phyloP scores from a whole-genome alignment of 2,329 filamentous ascomycete genomes.

The Fusarium sp. region DNA sequence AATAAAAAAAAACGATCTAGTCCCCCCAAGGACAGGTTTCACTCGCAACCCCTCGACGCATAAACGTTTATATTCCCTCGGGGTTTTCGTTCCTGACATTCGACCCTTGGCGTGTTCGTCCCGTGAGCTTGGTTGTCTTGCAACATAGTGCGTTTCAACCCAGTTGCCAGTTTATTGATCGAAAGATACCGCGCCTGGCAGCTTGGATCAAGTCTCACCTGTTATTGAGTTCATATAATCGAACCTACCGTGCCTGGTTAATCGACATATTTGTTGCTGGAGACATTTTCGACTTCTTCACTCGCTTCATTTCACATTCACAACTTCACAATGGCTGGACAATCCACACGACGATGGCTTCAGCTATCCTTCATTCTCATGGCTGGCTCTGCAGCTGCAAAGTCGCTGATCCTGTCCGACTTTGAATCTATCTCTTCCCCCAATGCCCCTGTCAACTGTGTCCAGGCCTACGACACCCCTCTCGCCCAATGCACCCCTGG shows the following conservation, averaged over 20 bases:
- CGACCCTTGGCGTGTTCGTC: slow-evolving; percentile 24
- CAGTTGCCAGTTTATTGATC: slow-evolving; percentile 37
- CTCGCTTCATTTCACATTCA: not conserved
- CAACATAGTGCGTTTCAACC: slow-evolving; percentile 41
- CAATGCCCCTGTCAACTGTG: slow-evolving; percentile 53
- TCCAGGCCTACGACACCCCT: slow-evolving; percentile 56
- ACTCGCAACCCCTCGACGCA: slow-evolving; percentile 15
- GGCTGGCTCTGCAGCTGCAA: slow-evolving; percentile 39
- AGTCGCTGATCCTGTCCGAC: slow-evolving; percentile 51
- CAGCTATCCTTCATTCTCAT: slow-evolving; percentile 40
- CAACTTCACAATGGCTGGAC: slow-evolving; percentile 27
- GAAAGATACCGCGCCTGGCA: slow-evolving; percentile 30
- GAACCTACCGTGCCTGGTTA: slow-evolving; percentile 5
- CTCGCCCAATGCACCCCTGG: slow-evolving; percentile 51
- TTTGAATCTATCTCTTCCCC: slow-evolving; percentile 55
- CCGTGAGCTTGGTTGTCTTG: slow-evolving; percentile 28
- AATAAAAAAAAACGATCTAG: slow-evolving; percentile 27
- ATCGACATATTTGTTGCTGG: not conserved
- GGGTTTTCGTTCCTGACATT: slow-evolving; percentile 7
- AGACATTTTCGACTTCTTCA: not conserved
- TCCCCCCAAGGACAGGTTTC: slow-evolving; percentile 24
- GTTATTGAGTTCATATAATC: slow-evolving; percentile 22
- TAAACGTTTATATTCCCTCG: slow-evolving; percentile 1
- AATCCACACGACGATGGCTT: slow-evolving; percentile 39
- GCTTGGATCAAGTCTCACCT: slow-evolving; percentile 12